Evolutionary conservation across 345 rosid species (phyloP), one percentile per base, ranked within the genome.

Genomic region (Citrus reticulata): DNA sequence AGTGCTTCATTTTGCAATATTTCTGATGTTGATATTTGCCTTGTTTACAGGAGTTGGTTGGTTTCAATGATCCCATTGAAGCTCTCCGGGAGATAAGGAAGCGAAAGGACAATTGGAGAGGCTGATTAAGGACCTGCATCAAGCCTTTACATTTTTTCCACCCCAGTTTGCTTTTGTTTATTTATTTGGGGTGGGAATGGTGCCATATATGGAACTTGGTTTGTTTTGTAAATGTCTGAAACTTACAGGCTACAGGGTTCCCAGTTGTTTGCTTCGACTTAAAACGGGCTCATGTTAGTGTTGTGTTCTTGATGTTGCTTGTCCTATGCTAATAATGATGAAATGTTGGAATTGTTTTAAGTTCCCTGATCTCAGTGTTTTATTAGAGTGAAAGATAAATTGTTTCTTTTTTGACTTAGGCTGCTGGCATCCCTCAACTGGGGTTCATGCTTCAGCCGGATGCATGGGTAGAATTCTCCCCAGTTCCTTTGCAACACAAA

Each of bases 71-170:
- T 17, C 90, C 96, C 4, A 79, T 91, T 24, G 96, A 93, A 83
- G 87, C 93, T 42, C 84, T 95, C n/a, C 83, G 79, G 79, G 90
- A 86, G 80, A 72, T 92, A 40, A 76, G 98, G 85, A 83, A 82
- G 78, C 81, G 81, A 84, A 93, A 92, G 86, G 93, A 93, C 83
- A 91, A 83, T 73, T 93, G 98, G 95, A 90, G 85, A 60, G 93
- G 95, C 77, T 92, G 82, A 86, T 69, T 24, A 22, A 42, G 29
- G 24, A 66, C 63, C 72, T 76, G 24, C 9, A 35, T 25, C 27
- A 51, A 6, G 30, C 63, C 51, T 14, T 17, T 7, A 54, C 32
- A 16, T 9, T 8, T 32, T 29, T 57, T 32, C 9, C 30, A 9
- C 3, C 4, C 17, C 1, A 3, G 1, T 46, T 46, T 46, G 16